These are phyloP conservation scores for Mortierella sp. DNA, from an alignment of 371 early-diverging fungal genomes.

Conservation along the genomic window DNA sequence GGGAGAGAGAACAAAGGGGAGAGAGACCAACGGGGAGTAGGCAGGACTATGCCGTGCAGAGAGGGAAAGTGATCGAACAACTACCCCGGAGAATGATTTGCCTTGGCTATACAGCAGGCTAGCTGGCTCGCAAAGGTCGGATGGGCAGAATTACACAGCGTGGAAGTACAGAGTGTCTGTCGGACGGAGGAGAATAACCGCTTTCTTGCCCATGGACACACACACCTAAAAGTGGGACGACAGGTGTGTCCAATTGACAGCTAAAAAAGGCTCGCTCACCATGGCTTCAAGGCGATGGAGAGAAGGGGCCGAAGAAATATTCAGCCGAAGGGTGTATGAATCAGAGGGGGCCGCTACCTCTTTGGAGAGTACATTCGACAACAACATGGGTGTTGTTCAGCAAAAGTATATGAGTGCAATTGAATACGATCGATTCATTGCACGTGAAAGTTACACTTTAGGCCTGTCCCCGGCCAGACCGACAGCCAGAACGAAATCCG, in stretches of 20 bases:
- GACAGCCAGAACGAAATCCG: slow-evolving; percentile 1
- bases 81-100: slow-evolving; percentile 6
- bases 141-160: neutral
- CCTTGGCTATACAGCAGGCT: neutral
- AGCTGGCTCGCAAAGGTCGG: neutral
- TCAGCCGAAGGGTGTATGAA: slow-evolving; percentile 2
- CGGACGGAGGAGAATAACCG: slow-evolving; percentile 5
- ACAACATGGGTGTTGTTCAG: no score
- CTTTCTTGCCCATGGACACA: slow-evolving; percentile 18
- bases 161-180: neutral
- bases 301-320: slow-evolving; percentile 9
- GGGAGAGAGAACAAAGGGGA: neutral
- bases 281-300: neutral
- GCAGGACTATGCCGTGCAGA: neutral
- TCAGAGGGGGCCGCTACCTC: neutral
- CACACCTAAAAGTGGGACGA: neutral
- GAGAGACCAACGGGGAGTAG: neutral
- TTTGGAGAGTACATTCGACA: neutral
- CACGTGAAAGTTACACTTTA: slow-evolving; percentile 12
- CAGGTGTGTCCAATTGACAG: neutral
- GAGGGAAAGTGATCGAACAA: neutral
- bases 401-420: neutral
- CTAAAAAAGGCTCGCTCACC: neutral
- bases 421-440: slow-evolving; percentile 2
- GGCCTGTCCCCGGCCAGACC: slow-evolving; percentile 10